These are phyloP conservation scores for Crassisporium funariophilum DNA, from an alignment of 768 basidiomycete genomes.

Conservation along the genomic window DNA sequence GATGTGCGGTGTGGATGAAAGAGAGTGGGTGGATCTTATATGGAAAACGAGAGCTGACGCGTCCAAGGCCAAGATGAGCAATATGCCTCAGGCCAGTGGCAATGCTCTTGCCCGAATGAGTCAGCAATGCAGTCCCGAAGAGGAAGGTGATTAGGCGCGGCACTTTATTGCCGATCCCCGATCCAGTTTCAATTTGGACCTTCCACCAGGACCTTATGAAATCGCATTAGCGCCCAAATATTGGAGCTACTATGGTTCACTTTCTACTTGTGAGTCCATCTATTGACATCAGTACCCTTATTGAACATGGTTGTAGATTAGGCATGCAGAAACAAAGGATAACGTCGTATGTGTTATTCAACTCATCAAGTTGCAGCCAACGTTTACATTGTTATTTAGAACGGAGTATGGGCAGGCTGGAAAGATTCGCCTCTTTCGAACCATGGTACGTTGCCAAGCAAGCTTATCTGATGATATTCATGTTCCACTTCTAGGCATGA, in stretches of 20 bases:
- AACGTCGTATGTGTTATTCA: slow-evolving; percentile 55
- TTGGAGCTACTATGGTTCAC: slow-evolving; percentile 29
- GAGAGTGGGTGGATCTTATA: slow-evolving; percentile 14
- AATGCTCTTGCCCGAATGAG: too few species aligned
- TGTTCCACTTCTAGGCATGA: slow-evolving; percentile 51
- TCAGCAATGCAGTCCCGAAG: too few species aligned
- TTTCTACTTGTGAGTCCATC: slow-evolving; percentile 43
- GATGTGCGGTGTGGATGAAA: slow-evolving; percentile 11
- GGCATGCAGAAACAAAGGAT: slow-evolving; percentile 79
- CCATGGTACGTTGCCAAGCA: slow-evolving; percentile 52
- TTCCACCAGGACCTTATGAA: slow-evolving; percentile 2
- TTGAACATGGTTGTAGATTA: slow-evolving; percentile 43
- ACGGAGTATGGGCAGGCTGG: slow-evolving; percentile 71
- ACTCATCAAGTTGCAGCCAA: not conserved
- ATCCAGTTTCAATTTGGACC: too few species aligned
- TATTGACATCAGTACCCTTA: not conserved
- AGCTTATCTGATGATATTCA: not conserved
- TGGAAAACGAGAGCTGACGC: slow-evolving; percentile 24
- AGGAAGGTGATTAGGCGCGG: too few species aligned
- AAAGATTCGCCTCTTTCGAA: slow-evolving; percentile 73
- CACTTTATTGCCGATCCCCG: too few species aligned
- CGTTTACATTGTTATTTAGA: slow-evolving; percentile 16
- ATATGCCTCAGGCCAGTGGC: not conserved
- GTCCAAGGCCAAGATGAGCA: slow-evolving; percentile 16
- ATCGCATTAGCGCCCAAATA: too few species aligned